Evolutionary conservation across 2,329 filamentous ascomycete species (phyloP).

Genomic region (Colletotrichum sojae): DNA sequence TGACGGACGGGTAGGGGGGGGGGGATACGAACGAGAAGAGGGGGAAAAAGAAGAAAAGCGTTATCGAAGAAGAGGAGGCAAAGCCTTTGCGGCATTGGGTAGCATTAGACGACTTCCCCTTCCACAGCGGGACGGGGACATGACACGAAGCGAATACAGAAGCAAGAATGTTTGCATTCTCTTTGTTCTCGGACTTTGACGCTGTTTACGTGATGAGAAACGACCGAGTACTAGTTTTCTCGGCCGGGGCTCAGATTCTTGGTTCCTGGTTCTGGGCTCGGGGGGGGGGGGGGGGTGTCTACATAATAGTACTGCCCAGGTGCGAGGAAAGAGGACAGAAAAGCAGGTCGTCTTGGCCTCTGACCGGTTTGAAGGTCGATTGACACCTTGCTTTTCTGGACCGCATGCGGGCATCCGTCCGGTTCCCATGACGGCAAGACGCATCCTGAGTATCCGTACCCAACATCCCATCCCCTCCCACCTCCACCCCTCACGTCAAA

Average conservation of each 20-base stretch:
- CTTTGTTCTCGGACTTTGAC: too few species aligned
- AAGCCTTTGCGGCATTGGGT: slow-evolving; percentile 11
- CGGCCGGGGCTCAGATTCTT: too few species aligned
- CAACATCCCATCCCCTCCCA: too few species aligned
- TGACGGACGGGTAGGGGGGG: not conserved
- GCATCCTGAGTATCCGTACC: too few species aligned
- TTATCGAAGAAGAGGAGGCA: not conserved
- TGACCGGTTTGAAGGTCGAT: not conserved
- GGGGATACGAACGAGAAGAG: not conserved
- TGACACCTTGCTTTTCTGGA: not conserved
- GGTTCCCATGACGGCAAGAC: not conserved
- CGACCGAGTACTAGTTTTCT: too few species aligned
- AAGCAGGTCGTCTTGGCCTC: not conserved
- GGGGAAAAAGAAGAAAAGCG: not conserved
- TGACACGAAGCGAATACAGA: not conserved
- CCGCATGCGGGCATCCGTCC: not conserved
- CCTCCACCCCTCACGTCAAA: too few species aligned
- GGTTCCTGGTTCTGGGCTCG: too few species aligned
- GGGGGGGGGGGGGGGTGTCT: too few species aligned
- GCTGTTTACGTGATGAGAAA: too few species aligned
- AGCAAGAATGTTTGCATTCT: too few species aligned
- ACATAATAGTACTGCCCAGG: not conserved
- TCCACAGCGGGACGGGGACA: slow-evolving; percentile 5
- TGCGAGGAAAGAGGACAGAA: slow-evolving; percentile 2
- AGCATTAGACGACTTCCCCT: slow-evolving; percentile 13